A percentile compares a stretch with the other conserved stretches of the same genome.
Evolutionary conservation across 2,329 filamentous ascomycete genomes (phyloP).

Genomic region (Periglandula ipomoeae): DNA sequence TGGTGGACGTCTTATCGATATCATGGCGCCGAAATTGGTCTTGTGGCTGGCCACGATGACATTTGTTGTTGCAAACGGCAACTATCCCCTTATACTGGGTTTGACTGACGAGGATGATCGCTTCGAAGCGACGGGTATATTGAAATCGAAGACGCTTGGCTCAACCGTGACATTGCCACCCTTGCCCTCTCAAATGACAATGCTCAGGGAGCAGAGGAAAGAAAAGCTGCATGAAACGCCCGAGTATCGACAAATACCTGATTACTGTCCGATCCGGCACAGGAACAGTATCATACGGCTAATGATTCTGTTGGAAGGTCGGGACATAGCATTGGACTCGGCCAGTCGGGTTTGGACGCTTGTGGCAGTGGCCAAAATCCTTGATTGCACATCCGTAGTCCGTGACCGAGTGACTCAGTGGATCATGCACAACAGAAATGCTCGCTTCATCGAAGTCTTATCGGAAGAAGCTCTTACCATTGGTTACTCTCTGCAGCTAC

Average conservation of each 20-base stretch:
- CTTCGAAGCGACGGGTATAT: neutral
- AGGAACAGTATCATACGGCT: conserved; percentile 54
- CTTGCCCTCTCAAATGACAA: conserved; percentile 8
- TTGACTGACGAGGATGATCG: neutral
- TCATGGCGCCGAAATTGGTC: conserved; percentile 20
- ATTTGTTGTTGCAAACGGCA: conserved; percentile 23
- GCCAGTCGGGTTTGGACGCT: conserved; percentile 59
- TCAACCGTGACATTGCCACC: too few relatives aligned
- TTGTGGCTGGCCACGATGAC: conserved; percentile 33
- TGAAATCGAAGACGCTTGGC: neutral
- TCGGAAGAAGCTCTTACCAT: conserved; percentile 53
- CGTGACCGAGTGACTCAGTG: conserved; percentile 45
- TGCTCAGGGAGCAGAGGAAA: conserved; percentile 15
- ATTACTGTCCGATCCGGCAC: conserved; percentile 58
- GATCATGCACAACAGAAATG: conserved; percentile 47
- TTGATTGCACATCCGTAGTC: conserved; percentile 39
- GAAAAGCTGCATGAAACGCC: conserved; percentile 17
- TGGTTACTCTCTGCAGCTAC: conserved; percentile 36
- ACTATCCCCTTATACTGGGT: neutral
- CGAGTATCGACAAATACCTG: conserved; percentile 30
- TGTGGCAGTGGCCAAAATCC: conserved; percentile 50
- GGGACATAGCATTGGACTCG: conserved; percentile 49
- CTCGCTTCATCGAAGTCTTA: conserved; percentile 51
- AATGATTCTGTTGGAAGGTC: conserved; percentile 47
- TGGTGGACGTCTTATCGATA: conserved; percentile 39